Base-by-base conservation (phyloP, 192 early-diverging fungal species). In the Podila epigama region DNA sequence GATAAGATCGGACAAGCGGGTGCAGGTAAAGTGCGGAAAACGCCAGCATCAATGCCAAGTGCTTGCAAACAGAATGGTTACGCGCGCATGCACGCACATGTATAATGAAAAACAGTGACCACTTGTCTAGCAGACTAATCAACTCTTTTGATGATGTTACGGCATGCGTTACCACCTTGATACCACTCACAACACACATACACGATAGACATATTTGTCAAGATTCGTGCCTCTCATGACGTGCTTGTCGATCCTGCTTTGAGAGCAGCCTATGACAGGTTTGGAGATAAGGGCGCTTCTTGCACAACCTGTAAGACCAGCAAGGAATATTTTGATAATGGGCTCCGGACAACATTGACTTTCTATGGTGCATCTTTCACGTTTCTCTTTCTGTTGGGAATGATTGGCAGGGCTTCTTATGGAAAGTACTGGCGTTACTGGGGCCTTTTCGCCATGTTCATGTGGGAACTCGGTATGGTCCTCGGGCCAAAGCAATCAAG, bases 381-480 rank as follows among this genome's bases (percentile, higher is more conserved):
- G 4, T 1, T 34, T 16, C 36, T 69, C 4, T 27, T 61, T 18
- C 11, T 60, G 5, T 12, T 59, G 25, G 40, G 36, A 15, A 22
- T 20, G 27, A 13, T 51, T 1, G 58, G 66, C 2, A 51, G 40
- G 5, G 66, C 22, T 0, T 44, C 20, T 4, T 40, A 52, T n/a
- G 67, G 67, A 13, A 34, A 39, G 20, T 69, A 69, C 39, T 69
- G 67, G 67, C 48, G 57, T 3, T 68, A 35, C 35, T 22, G 51
- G 9, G 1, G 39, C 36, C 25, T 60, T 32, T n/a, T 6, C 0
- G 41, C 4, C 5, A 37, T 68, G 25, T n/a, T 18, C 2, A 48
- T 36, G 0, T 31, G 42, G 34, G 66, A 68, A 10, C 25, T 61
- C 25, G 22, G 48, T 1, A 50, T 69, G 51, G 7, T 69, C 10